Conservation (phyloP, 169 alveolate species). For the Plasmodium malariae region DNA sequence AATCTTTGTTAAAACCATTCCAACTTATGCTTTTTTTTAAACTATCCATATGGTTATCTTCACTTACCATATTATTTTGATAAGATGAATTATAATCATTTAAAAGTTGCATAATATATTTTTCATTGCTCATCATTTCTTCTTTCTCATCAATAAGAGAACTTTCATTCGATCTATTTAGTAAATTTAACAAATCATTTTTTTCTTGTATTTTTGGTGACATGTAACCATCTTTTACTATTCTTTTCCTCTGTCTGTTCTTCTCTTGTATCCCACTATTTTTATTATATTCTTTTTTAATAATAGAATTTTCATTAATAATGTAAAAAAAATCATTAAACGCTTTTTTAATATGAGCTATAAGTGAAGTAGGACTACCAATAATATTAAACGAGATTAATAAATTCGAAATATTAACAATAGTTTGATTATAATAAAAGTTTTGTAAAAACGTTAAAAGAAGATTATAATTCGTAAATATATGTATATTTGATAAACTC, state of each 20-base stretch:
- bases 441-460: slow-evolving; percentile 19
- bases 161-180: slow-evolving; percentile 30
- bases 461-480: slow-evolving; percentile 27
- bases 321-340: slow-evolving; percentile 36
- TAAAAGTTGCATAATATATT: slow-evolving; percentile 46
- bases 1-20: neutral
- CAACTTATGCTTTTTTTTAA: slow-evolving; percentile 17
- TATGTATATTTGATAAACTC: slow-evolving; percentile 47
- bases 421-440: slow-evolving; percentile 46
- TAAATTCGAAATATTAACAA: slow-evolving; percentile 40
- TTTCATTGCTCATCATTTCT: slow-evolving; percentile 24
- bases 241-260: neutral
- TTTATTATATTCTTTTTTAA: neutral
- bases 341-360: slow-evolving; percentile 62
- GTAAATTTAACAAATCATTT: slow-evolving; percentile 2
- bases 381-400: slow-evolving; percentile 49
- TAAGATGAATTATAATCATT: slow-evolving; percentile 51
- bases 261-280: neutral
- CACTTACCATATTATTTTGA: slow-evolving; percentile 28
- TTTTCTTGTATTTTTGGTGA: slow-evolving; percentile 18
- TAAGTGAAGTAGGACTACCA: slow-evolving; percentile 59
- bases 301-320: slow-evolving; percentile 2
- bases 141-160: slow-evolving; percentile 46
- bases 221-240: neutral
- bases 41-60: slow-evolving; percentile 4